Evolutionary conservation across 257 asterid genomes (phyloP).

Genomic region (Parsonsia alboflavescens): DNA sequence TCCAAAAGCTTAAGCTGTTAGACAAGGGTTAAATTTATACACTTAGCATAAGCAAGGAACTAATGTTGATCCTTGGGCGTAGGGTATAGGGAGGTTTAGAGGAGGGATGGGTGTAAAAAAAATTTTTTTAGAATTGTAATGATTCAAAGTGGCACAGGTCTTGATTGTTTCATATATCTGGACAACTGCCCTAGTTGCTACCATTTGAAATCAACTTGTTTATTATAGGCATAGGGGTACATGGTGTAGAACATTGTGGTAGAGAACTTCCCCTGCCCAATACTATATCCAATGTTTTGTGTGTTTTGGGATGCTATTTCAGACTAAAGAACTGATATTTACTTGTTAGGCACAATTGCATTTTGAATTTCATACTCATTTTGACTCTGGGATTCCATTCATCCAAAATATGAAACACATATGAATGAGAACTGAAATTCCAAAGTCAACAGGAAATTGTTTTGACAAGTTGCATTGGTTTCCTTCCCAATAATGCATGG

Average conservation of each 20-base stretch:
- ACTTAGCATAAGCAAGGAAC: too few species aligned
- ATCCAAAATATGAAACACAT: background rate
- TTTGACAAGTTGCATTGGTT: slow-evolving; percentile 6
- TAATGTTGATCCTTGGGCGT: too few species aligned
- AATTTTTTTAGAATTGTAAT: too few species aligned
- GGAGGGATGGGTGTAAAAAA: too few species aligned
- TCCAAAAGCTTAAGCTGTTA: too few species aligned
- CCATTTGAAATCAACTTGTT: background rate
- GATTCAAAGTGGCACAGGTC: background rate
- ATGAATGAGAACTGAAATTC: background rate
- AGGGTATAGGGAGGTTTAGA: too few species aligned
- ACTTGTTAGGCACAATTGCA: background rate
- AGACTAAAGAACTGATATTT: too few species aligned
- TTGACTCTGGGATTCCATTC: background rate
- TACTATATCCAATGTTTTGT: too few species aligned
- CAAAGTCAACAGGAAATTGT: slow-evolving; percentile 5
- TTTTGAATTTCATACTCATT: background rate
- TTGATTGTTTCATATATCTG: background rate
- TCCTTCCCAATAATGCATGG: slow-evolving; percentile 1
- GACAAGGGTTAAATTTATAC: too few species aligned
- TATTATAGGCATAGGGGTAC: background rate
- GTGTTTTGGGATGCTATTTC: background rate
- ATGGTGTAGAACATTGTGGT: background rate
- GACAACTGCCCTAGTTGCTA: background rate
- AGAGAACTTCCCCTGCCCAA: background rate